Conservation (phyloP, 441 rosid genomes). For the Jatropha podagrica region DNA sequence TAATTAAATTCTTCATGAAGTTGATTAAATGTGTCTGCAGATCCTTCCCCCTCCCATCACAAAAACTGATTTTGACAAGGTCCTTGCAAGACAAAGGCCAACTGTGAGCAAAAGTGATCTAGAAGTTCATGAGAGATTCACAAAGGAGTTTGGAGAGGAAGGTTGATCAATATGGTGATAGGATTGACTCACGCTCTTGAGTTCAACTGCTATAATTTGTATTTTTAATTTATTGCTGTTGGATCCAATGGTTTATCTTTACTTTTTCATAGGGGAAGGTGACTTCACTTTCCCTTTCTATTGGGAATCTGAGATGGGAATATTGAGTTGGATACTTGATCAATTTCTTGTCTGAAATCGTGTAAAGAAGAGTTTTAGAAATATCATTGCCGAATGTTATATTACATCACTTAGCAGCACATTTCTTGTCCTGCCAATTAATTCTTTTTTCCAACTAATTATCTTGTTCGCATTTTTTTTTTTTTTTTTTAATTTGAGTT, state of each 20-base stretch:
- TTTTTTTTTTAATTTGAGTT: neutral
- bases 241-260: conserved; percentile 30
- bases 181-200: conserved; percentile 27
- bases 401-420: conserved; percentile 14
- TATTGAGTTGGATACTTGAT: conserved; percentile 27
- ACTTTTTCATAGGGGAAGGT: conserved; percentile 35
- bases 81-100: conserved; percentile 95
- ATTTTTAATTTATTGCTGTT: conserved; percentile 37
- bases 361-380: conserved; percentile 42
- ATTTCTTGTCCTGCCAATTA: neutral
- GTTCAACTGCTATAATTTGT: conserved; percentile 41
- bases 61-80: conserved; percentile 89
- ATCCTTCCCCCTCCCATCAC: conserved; percentile 93
- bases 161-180: conserved; percentile 47
- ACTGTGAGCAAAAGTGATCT: conserved; percentile 96
- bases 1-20: conserved; percentile 1
- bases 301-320: conserved; percentile 26
- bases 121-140: conserved; percentile 96
- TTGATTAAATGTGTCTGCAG: conserved; percentile 41
- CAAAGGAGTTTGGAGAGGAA: conserved; percentile 99
- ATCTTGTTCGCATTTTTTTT: conserved; percentile 2
- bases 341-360: conserved; percentile 39
- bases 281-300: conserved; percentile 41
- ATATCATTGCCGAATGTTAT: conserved; percentile 13
- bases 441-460: neutral